Percentiles rank a stretch among this genome's conserved stretches.
phyloP scores from a whole-genome alignment of 2,329 filamentous ascomycete genomes.

The Beauveria rudraprayagi region DNA sequence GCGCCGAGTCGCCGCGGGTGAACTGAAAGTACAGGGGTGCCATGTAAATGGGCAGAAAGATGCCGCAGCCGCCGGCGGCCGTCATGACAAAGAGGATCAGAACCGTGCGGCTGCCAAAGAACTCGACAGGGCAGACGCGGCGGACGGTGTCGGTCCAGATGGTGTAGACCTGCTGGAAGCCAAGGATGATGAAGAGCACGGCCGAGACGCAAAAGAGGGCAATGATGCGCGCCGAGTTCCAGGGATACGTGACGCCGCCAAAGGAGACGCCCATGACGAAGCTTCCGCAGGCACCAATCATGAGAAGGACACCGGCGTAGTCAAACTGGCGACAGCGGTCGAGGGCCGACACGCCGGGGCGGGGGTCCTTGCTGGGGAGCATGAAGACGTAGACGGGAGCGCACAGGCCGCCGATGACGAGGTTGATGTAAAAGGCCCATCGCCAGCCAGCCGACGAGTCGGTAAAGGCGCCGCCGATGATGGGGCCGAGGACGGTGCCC shows the following conservation, averaged over 20 bases:
- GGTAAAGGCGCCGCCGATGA: constrained; percentile 36
- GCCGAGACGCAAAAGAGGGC: constrained; percentile 34
- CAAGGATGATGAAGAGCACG: constrained; percentile 24
- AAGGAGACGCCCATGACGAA: constrained; percentile 40
- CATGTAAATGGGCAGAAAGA: constrained; percentile 32
- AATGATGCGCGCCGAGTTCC: constrained; percentile 34
- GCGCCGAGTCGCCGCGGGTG: constrained; percentile 28
- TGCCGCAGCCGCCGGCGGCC: constrained; percentile 19
- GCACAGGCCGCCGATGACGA: constrained; percentile 33
- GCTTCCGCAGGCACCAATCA: constrained; percentile 27
- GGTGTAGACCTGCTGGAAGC: constrained; percentile 31
- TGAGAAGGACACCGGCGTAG: constrained; percentile 33
- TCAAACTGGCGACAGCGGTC: constrained; percentile 30
- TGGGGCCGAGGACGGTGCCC: constrained; percentile 38
- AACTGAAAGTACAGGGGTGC: constrained; percentile 45
- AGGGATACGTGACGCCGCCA: constrained; percentile 37
- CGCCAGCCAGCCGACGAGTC: constrained; percentile 32
- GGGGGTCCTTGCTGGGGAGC: constrained; percentile 16
- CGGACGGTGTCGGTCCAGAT: constrained; percentile 23
- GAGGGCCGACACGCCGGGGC: constrained; percentile 15
- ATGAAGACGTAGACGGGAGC: constrained; percentile 21
- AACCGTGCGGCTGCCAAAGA: not conserved
- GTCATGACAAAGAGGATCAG: not conserved
- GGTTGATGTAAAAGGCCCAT: constrained; percentile 37
- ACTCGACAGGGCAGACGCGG: not conserved